A percentile compares a stretch with the other conserved stretches of the same genome.
Conservation (phyloP, 2,329 filamentous ascomycete species). For the Alternaria arbusti region DNA sequence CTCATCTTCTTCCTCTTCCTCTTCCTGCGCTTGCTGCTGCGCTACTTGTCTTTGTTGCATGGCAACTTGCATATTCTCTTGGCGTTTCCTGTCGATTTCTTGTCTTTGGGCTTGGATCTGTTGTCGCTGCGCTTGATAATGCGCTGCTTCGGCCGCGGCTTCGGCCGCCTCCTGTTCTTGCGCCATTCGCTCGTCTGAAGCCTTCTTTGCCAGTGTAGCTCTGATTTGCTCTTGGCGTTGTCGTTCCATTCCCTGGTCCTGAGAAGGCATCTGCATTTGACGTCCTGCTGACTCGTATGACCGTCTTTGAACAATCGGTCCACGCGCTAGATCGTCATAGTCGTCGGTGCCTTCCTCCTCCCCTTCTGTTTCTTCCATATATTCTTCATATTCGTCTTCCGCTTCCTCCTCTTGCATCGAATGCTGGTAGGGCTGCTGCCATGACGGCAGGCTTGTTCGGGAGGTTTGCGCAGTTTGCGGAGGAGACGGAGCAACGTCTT, state of each 20-base stretch:
- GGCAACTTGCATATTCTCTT: neutral
- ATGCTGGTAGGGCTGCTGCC: neutral
- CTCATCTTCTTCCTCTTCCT: neutral
- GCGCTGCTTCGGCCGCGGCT: neutral
- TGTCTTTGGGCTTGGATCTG: neutral
- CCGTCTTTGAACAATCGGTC: neutral
- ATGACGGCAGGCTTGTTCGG: no score
- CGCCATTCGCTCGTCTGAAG: neutral
- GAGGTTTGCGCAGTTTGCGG: neutral
- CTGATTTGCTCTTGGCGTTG: neutral
- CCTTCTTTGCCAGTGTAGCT: neutral
- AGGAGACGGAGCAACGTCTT: neutral
- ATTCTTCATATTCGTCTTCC: neutral
- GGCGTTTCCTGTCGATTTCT: neutral
- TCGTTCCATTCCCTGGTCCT: neutral
- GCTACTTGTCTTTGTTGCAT: neutral
- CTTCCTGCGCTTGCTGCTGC: neutral
- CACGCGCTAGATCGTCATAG: neutral
- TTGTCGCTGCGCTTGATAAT: neutral
- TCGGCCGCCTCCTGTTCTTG: neutral
- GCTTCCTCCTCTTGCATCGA: neutral
- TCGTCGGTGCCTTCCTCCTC: neutral
- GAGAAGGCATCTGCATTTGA: neutral
- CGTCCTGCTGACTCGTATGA: neutral
- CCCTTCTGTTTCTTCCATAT: neutral